These are phyloP conservation scores for Didymella arachidicola DNA, from an alignment of 2,329 filamentous ascomycete genomes.

Conservation along the genomic window DNA sequence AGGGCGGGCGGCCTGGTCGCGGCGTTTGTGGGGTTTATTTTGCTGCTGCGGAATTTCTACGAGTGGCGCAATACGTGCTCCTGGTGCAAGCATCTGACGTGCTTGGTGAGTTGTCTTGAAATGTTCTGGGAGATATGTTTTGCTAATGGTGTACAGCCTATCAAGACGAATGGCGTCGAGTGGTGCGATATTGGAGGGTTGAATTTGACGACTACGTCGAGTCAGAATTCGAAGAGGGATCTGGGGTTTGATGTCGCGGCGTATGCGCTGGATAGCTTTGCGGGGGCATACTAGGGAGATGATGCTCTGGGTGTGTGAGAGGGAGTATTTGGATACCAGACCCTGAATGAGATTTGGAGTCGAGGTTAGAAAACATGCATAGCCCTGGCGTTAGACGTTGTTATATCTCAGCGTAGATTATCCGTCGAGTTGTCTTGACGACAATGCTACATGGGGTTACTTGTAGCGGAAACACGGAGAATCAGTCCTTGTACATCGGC, in stretches of 20 bases:
- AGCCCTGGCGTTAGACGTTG: no score
- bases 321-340: background rate
- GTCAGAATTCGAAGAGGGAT: slow-evolving; percentile 8
- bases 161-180: slow-evolving; percentile 37
- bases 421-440: no score
- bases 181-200: slow-evolving; percentile 50
- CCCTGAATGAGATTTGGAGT: no score
- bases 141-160: slow-evolving; percentile 24
- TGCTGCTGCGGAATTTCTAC: slow-evolving; percentile 93
- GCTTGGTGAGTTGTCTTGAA: slow-evolving; percentile 70
- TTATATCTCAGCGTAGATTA: no score
- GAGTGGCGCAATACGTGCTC: slow-evolving; percentile 74
- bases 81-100: slow-evolving; percentile 97
- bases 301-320: background rate
- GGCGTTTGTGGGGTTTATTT: slow-evolving; percentile 84
- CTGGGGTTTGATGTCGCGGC: slow-evolving; percentile 8
- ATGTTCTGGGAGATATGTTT: no score
- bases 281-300: background rate
- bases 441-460: no score
- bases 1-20: slow-evolving; percentile 78
- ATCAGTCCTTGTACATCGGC: no score
- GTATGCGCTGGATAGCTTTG: slow-evolving; percentile 15
- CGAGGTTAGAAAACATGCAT: no score
- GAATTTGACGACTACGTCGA: slow-evolving; percentile 30
- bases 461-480: no score